phyloP scores from a whole-genome alignment of 2,329 filamentous ascomycete genomes.

The Talaromyces sp. region DNA sequence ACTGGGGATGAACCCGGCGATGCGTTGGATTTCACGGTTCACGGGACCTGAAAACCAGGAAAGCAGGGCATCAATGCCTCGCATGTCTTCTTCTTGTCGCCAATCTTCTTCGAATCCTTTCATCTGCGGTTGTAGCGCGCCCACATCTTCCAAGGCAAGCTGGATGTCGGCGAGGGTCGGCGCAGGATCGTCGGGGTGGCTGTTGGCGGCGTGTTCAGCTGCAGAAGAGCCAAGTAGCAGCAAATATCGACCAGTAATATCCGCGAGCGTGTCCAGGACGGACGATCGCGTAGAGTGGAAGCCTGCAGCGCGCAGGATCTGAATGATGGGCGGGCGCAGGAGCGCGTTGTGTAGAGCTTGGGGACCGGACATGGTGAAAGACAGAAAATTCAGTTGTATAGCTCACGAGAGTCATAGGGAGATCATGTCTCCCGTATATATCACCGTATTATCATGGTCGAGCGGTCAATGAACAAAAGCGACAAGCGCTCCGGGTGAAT shows the following conservation, averaged over 20 bases:
- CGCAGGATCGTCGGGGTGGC: conserved; percentile 57
- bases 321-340: conserved; percentile 78
- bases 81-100: conserved; percentile 66
- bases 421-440: conserved; percentile 3
- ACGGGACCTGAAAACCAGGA: conserved; percentile 69
- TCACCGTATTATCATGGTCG: conserved; percentile 9
- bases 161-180: conserved; percentile 72
- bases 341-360: conserved; percentile 64
- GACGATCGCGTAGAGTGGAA: conserved; percentile 78
- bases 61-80: conserved; percentile 72
- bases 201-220: conserved; percentile 64
- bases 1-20: conserved; percentile 66
- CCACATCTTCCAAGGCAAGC: conserved; percentile 76
- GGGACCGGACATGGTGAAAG: conserved; percentile 39
- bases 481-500: neutral
- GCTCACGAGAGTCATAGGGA: neutral
- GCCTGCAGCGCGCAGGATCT: conserved; percentile 85
- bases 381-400: neutral
- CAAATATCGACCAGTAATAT: conserved; percentile 78
- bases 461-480: neutral
- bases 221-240: conserved; percentile 67
- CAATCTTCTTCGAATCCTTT: conserved; percentile 64
- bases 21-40: conserved; percentile 73
- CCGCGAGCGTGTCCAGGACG: conserved; percentile 81
- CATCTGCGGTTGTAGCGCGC: conserved; percentile 65